phyloP scores from a whole-genome alignment of 1,284 basidiomycete species.

The Coniferiporia weirii region DNA sequence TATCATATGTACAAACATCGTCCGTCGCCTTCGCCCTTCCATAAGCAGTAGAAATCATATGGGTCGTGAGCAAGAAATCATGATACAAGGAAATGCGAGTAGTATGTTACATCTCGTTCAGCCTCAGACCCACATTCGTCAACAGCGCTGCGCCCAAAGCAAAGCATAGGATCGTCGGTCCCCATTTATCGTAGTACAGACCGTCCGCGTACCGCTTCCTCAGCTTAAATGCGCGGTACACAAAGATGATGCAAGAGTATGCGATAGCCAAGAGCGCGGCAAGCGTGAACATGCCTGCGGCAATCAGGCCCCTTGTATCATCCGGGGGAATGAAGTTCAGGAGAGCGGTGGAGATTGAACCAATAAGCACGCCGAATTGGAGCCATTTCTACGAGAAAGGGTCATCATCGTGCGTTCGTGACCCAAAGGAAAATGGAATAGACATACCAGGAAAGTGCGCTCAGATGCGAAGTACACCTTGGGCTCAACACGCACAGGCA shows the following conservation, averaged over 20 bases:
- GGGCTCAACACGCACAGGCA: conserved; percentile 93
- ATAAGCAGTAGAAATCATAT: no score
- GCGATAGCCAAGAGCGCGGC: conserved; percentile 86
- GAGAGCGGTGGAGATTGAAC: conserved; percentile 83
- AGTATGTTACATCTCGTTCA: conserved; percentile 31
- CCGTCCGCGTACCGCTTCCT: conserved; percentile 72
- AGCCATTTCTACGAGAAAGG: conserved; percentile 75
- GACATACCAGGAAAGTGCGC: conserved; percentile 77
- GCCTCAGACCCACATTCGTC: conserved; percentile 68
- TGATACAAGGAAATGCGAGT: no score
- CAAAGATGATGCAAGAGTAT: conserved; percentile 85
- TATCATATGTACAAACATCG: no score
- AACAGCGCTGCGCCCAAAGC: conserved; percentile 68
- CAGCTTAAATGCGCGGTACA: conserved; percentile 78
- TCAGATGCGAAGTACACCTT: conserved; percentile 98
- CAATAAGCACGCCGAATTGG: conserved; percentile 86
- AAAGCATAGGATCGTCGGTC: conserved; percentile 73
- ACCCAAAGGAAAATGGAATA: conserved; percentile 13
- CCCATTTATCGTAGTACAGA: conserved; percentile 85
- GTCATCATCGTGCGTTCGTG: not conserved
- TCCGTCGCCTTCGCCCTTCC: no score
- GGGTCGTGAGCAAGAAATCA: no score
- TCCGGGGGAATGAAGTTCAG: conserved; percentile 82
- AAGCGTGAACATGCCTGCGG: conserved; percentile 83
- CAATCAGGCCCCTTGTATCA: conserved; percentile 77